A percentile compares a stretch with the other conserved stretches of the same genome.
Conservation (phyloP, 345 rosid genomes). For the Sonneratia caseolaris region DNA sequence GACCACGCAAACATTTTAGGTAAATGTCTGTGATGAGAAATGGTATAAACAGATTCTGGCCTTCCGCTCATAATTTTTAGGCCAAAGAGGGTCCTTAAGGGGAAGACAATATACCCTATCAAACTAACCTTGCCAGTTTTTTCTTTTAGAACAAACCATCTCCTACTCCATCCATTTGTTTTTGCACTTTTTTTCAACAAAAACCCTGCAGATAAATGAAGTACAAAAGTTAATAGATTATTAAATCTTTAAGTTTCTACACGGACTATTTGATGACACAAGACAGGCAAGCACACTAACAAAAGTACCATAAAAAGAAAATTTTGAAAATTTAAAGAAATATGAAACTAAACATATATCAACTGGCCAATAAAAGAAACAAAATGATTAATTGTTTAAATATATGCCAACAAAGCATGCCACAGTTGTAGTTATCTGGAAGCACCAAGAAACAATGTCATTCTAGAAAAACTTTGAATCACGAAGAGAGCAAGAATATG, state of each 20-base stretch:
- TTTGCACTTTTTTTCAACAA: slow-evolving; percentile 88
- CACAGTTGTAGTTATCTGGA: not conserved
- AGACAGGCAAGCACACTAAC: not conserved
- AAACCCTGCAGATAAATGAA: slow-evolving; percentile 48
- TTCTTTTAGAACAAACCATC: slow-evolving; percentile 97
- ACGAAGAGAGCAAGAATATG: not conserved
- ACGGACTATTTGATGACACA: not conserved
- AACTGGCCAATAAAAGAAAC: not conserved
- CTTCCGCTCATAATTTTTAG: not conserved
- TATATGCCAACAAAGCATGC: not conserved
- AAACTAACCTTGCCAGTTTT: slow-evolving; percentile 80
- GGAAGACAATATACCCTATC: not conserved
- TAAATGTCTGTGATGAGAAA: not conserved
- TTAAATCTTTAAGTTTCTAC: not conserved
- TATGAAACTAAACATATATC: not conserved
- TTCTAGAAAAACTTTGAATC: not conserved
- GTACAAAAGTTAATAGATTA: not conserved
- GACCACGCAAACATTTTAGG: not conserved
- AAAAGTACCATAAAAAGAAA: not conserved
- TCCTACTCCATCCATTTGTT: slow-evolving; percentile 82
- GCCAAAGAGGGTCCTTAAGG: not conserved
- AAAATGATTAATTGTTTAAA: not conserved
- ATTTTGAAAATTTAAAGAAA: not conserved
- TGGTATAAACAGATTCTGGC: not conserved
- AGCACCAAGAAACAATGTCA: not conserved